Conservation (phyloP, 2,329 filamentous ascomycete genomes). For the Sporothrix brunneoviolacea region DNA sequence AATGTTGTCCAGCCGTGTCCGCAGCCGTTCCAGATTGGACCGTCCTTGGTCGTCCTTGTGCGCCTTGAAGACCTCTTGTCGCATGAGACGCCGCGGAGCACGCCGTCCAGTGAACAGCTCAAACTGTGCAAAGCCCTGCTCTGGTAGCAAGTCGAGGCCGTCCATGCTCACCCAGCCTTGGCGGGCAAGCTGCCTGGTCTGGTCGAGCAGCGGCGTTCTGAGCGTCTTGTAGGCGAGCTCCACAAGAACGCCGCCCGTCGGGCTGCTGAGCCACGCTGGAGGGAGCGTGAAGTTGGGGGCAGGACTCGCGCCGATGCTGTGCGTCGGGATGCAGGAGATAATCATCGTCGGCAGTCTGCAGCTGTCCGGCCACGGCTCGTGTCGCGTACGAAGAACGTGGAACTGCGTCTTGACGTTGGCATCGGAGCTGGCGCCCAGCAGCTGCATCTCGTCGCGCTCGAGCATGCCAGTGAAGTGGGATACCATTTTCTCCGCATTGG, state of each 20-base stretch:
- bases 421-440: conserved; percentile 17
- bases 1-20: conserved; percentile 34
- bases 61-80: conserved; percentile 44
- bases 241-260: conserved; percentile 65
- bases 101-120: conserved; percentile 68
- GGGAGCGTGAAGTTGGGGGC: conserved; percentile 65
- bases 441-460: conserved; percentile 25
- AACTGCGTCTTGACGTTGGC: conserved; percentile 21
- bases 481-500: conserved; percentile 56
- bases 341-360: conserved; percentile 63
- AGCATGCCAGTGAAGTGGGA: conserved; percentile 57
- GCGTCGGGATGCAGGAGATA: conserved; percentile 67
- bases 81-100: conserved; percentile 63
- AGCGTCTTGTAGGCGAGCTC: conserved; percentile 67
- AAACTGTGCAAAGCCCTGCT: conserved; percentile 71
- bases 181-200: conserved; percentile 49
- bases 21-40: conserved; percentile 26
- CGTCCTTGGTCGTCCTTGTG: conserved; percentile 32
- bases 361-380: conserved; percentile 55
- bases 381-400: conserved; percentile 48
- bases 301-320: conserved; percentile 51
- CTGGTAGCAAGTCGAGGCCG: conserved; percentile 63
- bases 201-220: conserved; percentile 59
- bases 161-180: conserved; percentile 65
- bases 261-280: conserved; percentile 59